phyloP scores from a whole-genome alignment of 768 basidiomycete species.

The Clitopilus hobsonii region DNA sequence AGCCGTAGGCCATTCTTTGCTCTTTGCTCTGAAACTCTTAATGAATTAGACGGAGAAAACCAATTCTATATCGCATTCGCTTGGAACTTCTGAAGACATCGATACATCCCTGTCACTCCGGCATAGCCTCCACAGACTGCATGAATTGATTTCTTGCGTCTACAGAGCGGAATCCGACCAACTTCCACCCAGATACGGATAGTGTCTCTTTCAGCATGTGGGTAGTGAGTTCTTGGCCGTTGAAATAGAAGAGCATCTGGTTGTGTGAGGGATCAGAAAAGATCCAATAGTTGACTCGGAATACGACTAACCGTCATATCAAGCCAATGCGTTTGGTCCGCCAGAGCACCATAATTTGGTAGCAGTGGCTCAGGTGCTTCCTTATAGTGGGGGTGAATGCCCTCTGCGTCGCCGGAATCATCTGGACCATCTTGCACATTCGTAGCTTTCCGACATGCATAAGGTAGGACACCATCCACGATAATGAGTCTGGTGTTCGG shows the following conservation, averaged over 20 bases:
- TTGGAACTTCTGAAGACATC: not conserved
- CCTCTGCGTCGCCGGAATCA: constrained; percentile 3
- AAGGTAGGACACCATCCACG: constrained; percentile 25
- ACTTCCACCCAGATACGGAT: not conserved
- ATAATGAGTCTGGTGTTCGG: constrained; percentile 26
- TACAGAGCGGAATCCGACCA: not conserved
- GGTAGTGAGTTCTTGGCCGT: constrained; percentile 6
- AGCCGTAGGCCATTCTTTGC: too few species aligned
- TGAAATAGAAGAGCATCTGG: constrained; percentile 5
- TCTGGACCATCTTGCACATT: not conserved
- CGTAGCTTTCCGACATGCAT: constrained; percentile 13
- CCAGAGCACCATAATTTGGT: constrained; percentile 19
- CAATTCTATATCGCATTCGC: too few species aligned
- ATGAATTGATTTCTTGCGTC: not conserved
- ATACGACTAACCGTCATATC: constrained; percentile 16
- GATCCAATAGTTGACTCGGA: not conserved
- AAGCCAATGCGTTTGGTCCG: constrained; percentile 12
- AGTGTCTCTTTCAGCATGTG: constrained; percentile 2
- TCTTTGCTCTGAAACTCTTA: too few species aligned
- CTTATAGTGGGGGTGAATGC: constrained; percentile 10
- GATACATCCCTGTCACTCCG: not conserved
- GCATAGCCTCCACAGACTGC: constrained; percentile 2
- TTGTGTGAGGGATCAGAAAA: not conserved
- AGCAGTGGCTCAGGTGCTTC: not conserved
- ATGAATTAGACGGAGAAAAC: too few species aligned